A percentile compares a stretch with the other conserved stretches of the same genome.
phyloP scores from a whole-genome alignment of 2,329 filamentous ascomycete genomes.

The Xenoacremonium recifei region DNA sequence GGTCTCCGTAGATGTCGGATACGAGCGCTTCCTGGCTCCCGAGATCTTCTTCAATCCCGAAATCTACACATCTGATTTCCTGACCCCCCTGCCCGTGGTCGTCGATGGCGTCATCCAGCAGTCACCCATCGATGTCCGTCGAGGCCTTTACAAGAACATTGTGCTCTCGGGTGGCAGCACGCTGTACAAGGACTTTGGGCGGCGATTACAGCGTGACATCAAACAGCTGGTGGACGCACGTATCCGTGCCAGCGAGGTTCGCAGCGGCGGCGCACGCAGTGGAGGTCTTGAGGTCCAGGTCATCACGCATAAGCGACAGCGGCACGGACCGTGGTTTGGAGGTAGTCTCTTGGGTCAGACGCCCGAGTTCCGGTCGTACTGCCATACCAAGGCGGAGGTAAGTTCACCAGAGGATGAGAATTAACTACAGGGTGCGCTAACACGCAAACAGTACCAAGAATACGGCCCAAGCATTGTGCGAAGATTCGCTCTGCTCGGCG shows the following conservation, averaged over 20 bases:
- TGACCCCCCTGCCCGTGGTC: conserved; percentile 90
- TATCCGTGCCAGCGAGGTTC: conserved; percentile 87
- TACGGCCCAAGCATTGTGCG: conserved; percentile 94
- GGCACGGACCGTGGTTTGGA: conserved; percentile 98
- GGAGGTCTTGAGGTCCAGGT: conserved; percentile 96
- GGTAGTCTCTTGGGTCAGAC: conserved; percentile 95
- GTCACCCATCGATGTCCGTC: conserved; percentile 93
- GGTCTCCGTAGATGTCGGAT: conserved; percentile 87
- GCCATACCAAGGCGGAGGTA: conserved; percentile 84
- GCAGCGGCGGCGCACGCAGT: conserved; percentile 87
- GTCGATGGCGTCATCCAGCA: conserved; percentile 97
- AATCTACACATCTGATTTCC: conserved; percentile 98
- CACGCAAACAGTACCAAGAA: conserved; percentile 72
- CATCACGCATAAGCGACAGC: conserved; percentile 94
- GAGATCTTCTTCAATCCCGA: conserved; percentile 99
- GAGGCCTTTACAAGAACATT: conserved; percentile 99
- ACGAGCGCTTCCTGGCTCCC: conserved; percentile 95
- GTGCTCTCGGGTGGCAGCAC: conserved; percentile 96
- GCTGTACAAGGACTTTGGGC: conserved; percentile 96
- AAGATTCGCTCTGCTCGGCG: conserved; percentile 89
- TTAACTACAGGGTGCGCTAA: background rate
- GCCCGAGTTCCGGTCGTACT: conserved; percentile 97
- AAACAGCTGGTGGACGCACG: conserved; percentile 91
- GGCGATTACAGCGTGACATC: conserved; percentile 94
- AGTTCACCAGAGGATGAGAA: conserved; percentile 17